Base-by-base conservation (phyloP, 345 rosid genomes). In the Syzygium aqueum region DNA sequence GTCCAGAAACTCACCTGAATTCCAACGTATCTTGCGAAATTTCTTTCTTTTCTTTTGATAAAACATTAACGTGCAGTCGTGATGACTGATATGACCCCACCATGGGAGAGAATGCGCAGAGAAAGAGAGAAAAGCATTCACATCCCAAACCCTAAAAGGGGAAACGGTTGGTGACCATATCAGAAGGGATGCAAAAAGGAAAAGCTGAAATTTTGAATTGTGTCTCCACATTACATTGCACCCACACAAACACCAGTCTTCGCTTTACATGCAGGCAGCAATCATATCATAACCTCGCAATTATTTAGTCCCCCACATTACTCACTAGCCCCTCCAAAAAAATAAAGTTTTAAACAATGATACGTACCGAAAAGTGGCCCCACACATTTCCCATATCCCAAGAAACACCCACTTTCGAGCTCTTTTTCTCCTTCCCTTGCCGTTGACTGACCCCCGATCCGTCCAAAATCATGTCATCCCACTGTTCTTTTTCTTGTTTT, bases 381-480 rank as follows among this genome's bases (percentile, higher is more conserved):
- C 56, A 37, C 53, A 86, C 84, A 86, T 77, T 90, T 91, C 77
- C 77, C 95, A 86, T 87, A 93, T 93, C 94, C 95, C 96, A 88
- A 94, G 86, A 80, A 87, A 63, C 89, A 73, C 49, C 84, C 85
- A 73, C 80, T 73, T 73, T 33, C 80, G 80, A 73, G 80, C 80
- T 73, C 80, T 67, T 84, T 86, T 86, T 85, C 77, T 77, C 86
- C 63, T 87, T 85, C 85, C 30, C 84, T 91, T 77, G 84, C 92
- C 87, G 96, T 95, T 95, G 98, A 96, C 97, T 89, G 95, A 21
- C 85, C 95, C 22, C 86, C 87, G 53, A 91, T 86, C 67, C 94
- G 85, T 93, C 94, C 37, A 92, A 90, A 89, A 85, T 85, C 91
- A 90, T 87, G 89, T 89, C 56, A 84, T 80, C 84, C 52, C 53